Percentiles rank a stretch among this genome's conserved stretches.
Evolutionary conservation across 768 basidiomycete genomes (phyloP).

Genomic region (Termitomyces sp.): DNA sequence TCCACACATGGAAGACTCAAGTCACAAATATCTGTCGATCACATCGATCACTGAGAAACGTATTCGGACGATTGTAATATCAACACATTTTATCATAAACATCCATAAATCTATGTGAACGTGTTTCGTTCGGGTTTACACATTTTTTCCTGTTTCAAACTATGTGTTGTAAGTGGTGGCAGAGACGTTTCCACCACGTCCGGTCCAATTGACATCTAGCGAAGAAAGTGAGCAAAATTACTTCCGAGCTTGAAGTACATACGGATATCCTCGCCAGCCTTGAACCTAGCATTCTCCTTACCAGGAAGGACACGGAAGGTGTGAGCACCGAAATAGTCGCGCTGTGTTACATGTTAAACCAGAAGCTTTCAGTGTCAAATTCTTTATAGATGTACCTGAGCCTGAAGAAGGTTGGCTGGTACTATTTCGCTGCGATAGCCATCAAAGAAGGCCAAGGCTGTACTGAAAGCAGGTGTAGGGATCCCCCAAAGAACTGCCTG

Average conservation of each 20-base stretch:
- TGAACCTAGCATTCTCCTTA: slow-evolving; percentile 81
- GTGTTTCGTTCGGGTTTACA: slow-evolving; percentile 4
- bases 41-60: not conserved
- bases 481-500: slow-evolving; percentile 98
- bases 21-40: slow-evolving; percentile 8
- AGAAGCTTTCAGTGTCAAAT: not conserved
- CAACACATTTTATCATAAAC: slow-evolving; percentile 7
- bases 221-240: not conserved
- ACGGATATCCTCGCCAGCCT: slow-evolving; percentile 84
- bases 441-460: slow-evolving; percentile 97
- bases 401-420: slow-evolving; percentile 93
- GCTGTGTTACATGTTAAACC: slow-evolving; percentile 31
- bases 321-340: slow-evolving; percentile 99
- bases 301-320: slow-evolving; percentile 94
- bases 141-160: slow-evolving; percentile 10
- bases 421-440: slow-evolving; percentile 95
- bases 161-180: slow-evolving; percentile 75
- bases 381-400: slow-evolving; percentile 48
- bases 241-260: slow-evolving; percentile 26
- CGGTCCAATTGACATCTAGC: slow-evolving; percentile 97
- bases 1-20: slow-evolving; percentile 53
- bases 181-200: slow-evolving; percentile 92
- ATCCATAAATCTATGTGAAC: slow-evolving; percentile 7
- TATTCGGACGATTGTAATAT: not conserved
- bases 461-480: slow-evolving; percentile 96